These are phyloP conservation scores for Letharia columbiana DNA, from an alignment of 495 filamentous ascomycete species.

Conservation along the genomic window DNA sequence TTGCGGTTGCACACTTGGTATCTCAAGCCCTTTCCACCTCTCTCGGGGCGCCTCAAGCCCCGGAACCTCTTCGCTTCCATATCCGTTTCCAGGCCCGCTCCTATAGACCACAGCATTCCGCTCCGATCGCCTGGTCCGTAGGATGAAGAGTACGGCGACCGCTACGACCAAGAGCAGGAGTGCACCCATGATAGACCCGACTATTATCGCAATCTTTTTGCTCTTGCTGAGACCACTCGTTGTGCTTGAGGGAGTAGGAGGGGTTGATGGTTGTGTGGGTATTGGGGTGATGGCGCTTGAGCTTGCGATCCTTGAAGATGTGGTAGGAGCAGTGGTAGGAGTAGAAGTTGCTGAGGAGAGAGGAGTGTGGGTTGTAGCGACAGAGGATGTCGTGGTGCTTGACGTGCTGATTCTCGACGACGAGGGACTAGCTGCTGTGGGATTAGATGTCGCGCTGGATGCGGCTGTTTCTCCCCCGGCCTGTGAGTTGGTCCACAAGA, in stretches of 20 bases:
- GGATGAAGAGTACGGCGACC: background rate
- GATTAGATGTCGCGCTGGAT: background rate
- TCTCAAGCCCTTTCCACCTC: background rate
- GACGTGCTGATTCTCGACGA: background rate
- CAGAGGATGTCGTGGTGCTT: background rate
- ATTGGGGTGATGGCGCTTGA: background rate
- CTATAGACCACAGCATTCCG: background rate
- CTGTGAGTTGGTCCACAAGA: background rate
- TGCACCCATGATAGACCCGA: background rate
- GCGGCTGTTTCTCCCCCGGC: background rate
- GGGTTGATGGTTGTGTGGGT: background rate
- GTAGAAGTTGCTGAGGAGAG: background rate
- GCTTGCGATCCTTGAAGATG: background rate
- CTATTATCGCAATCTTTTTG: background rate
- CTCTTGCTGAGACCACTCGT: slow-evolving; percentile 1
- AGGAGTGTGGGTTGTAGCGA: background rate
- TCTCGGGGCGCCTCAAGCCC: background rate
- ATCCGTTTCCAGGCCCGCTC: background rate
- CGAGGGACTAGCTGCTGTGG: background rate
- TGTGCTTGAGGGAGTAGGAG: background rate
- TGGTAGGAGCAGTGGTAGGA: background rate
- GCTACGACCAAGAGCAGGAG: background rate
- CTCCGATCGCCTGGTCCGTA: background rate
- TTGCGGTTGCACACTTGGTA: background rate
- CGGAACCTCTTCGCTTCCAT: background rate